Percentiles rank a stretch among this genome's conserved stretches.
Evolutionary conservation across 2,329 filamentous ascomycete species (phyloP).

Genomic region (Aspergillus fumigatus): DNA sequence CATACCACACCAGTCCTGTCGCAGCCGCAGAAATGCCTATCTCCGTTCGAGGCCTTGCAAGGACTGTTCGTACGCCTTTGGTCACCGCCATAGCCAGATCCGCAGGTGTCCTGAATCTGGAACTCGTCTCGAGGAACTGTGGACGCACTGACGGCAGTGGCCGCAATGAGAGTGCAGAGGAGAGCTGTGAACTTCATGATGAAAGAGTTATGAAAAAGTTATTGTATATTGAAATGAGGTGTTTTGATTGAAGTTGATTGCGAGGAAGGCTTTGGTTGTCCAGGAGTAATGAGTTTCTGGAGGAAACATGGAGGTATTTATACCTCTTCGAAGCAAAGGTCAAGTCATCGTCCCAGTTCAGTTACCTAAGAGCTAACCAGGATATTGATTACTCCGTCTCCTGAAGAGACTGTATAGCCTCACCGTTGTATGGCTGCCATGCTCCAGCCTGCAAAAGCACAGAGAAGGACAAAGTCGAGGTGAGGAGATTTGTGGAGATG

Average conservation of each 20-base stretch:
- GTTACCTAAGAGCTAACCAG: not conserved
- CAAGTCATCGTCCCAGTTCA: not conserved
- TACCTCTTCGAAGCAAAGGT: not conserved
- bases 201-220: not conserved
- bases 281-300: not conserved
- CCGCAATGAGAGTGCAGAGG: not conserved
- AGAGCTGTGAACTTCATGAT: not conserved
- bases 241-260: not conserved
- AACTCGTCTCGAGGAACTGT: not conserved
- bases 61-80: conserved; percentile 12
- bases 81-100: conserved; percentile 4
- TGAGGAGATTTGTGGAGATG: not conserved
- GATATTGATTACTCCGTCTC: not conserved
- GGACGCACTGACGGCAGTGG: not conserved
- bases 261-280: not conserved
- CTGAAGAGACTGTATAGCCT: not conserved
- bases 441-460: not conserved
- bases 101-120: conserved; percentile 4
- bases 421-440: not conserved
- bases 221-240: not conserved
- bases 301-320: not conserved
- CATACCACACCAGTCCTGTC: conserved; percentile 12
- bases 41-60: conserved; percentile 7
- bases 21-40: conserved; percentile 11
- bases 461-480: not conserved